These are phyloP conservation scores for Bruguiera hainesii DNA, from an alignment of 441 rosid species.

Conservation along the genomic window DNA sequence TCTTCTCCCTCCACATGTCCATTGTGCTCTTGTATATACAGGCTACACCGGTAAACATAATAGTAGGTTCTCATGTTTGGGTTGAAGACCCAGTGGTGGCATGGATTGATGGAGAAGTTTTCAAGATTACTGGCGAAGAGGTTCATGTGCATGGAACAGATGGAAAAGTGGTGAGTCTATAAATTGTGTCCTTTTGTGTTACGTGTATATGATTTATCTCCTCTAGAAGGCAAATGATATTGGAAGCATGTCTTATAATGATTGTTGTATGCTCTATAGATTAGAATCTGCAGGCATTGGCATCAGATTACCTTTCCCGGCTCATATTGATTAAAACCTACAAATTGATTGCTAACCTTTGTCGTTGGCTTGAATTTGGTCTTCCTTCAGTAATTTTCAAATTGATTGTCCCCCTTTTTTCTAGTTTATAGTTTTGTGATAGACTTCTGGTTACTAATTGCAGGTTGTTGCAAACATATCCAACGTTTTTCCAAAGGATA, in stretches of 20 bases:
- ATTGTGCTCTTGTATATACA: constrained; percentile 32
- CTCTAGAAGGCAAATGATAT: constrained; percentile 5
- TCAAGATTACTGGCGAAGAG: constrained; percentile 67
- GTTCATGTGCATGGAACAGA: constrained; percentile 60
- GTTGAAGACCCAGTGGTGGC: constrained; percentile 85
- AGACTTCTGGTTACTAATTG: constrained; percentile 16
- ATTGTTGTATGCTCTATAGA: constrained; percentile 9
- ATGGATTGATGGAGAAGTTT: constrained; percentile 96
- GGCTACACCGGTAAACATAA: constrained; percentile 86
- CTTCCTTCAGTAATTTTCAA: constrained; percentile 22
- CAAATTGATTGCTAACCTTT: neutral
- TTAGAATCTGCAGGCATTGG: constrained; percentile 10
- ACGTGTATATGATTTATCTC: neutral
- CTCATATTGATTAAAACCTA: no score
- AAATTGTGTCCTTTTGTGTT: neutral
- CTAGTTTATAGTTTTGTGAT: constrained; percentile 4
- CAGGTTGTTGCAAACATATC: constrained; percentile 85
- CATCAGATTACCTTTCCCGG: neutral
- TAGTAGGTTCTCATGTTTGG: constrained; percentile 99
- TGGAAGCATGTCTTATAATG: constrained; percentile 9
- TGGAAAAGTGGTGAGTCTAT: constrained; percentile 75
- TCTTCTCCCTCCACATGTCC: constrained; percentile 8
- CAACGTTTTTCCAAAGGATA: constrained; percentile 88
- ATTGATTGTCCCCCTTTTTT: neutral
- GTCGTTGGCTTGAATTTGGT: constrained; percentile 14